phyloP scores from a whole-genome alignment of 1,284 basidiomycete genomes.

The Fistulinella cinereoalba region DNA sequence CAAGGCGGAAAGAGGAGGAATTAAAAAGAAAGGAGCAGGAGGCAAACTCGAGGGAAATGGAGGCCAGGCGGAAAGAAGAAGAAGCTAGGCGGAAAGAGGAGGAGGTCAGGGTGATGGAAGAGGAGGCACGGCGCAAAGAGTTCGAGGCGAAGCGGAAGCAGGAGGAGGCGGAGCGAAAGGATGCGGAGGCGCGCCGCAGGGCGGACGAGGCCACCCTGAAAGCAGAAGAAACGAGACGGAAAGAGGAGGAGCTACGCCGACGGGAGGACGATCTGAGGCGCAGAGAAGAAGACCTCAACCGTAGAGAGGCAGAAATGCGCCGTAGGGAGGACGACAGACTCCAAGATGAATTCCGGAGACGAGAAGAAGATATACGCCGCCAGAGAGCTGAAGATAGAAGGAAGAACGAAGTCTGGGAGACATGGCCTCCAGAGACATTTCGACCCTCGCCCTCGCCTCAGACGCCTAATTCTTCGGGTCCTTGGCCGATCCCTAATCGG shows the following conservation, averaged over 20 bases:
- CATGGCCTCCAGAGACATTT: slow-evolving; percentile 27
- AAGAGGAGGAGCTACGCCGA: slow-evolving; percentile 30
- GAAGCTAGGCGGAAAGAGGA: slow-evolving; percentile 28
- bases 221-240: slow-evolving; percentile 25
- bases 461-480: slow-evolving; percentile 23
- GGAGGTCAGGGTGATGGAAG: slow-evolving; percentile 31
- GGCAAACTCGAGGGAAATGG: slow-evolving; percentile 19
- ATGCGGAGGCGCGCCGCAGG: slow-evolving; percentile 29
- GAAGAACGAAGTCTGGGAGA: slow-evolving; percentile 35
- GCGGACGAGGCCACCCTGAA: slow-evolving; percentile 29
- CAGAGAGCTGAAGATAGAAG: slow-evolving; percentile 41
- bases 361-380: slow-evolving; percentile 48
- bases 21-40: slow-evolving; percentile 29
- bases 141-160: slow-evolving; percentile 31
- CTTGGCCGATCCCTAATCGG: slow-evolving; percentile 34
- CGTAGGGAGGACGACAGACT: slow-evolving; percentile 21
- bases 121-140: slow-evolving; percentile 28
- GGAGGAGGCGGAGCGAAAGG: slow-evolving; percentile 31
- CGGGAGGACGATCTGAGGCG: slow-evolving; percentile 1
- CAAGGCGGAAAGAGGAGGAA: slow-evolving; percentile 31
- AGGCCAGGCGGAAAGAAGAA: slow-evolving; percentile 26
- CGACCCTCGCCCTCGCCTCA: slow-evolving; percentile 27
- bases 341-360: slow-evolving; percentile 40
- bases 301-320: slow-evolving; percentile 34
- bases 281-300: slow-evolving; percentile 33